Evolutionary conservation across 1,284 basidiomycete genomes (phyloP).

Genomic region (Moniliella sp.): DNA sequence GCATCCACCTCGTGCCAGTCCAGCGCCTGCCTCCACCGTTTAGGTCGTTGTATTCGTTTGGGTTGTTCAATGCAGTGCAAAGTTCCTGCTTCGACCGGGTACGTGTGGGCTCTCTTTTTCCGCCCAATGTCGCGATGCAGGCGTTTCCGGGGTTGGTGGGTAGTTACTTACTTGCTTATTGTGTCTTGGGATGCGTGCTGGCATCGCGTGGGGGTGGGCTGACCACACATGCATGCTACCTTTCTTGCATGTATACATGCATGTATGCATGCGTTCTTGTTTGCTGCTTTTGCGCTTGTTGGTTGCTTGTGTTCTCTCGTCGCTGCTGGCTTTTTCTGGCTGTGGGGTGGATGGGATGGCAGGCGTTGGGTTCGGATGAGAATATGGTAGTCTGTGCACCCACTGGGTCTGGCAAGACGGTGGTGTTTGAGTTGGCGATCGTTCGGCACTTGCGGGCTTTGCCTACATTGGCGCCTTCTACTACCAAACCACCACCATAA

Average conservation of each 20-base stretch:
- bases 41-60: constrained; percentile 59
- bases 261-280: too few relatives aligned
- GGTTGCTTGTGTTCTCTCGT: neutral
- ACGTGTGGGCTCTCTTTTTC: constrained; percentile 18
- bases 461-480: too few relatives aligned
- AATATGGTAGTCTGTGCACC: constrained; percentile 46
- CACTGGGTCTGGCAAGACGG: constrained; percentile 33
- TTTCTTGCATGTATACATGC: too few relatives aligned
- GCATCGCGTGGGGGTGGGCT: too few relatives aligned
- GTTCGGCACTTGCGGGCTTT: constrained; percentile 36
- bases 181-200: too few relatives aligned
- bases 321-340: neutral
- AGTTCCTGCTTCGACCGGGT: constrained; percentile 58
- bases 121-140: too few relatives aligned
- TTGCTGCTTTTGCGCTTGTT: neutral
- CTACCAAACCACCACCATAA: too few relatives aligned
- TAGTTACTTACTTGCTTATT: too few relatives aligned
- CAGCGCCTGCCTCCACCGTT: constrained; percentile 35
- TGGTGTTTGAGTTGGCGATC: constrained; percentile 73
- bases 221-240: too few relatives aligned
- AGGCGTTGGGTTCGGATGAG: constrained; percentile 50
- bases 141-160: too few relatives aligned
- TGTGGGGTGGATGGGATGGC: neutral
- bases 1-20: neutral
- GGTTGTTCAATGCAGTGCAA: constrained; percentile 71